Base-by-base conservation (phyloP, 495 filamentous ascomycete species). In the Talaromyces borbonicus region DNA sequence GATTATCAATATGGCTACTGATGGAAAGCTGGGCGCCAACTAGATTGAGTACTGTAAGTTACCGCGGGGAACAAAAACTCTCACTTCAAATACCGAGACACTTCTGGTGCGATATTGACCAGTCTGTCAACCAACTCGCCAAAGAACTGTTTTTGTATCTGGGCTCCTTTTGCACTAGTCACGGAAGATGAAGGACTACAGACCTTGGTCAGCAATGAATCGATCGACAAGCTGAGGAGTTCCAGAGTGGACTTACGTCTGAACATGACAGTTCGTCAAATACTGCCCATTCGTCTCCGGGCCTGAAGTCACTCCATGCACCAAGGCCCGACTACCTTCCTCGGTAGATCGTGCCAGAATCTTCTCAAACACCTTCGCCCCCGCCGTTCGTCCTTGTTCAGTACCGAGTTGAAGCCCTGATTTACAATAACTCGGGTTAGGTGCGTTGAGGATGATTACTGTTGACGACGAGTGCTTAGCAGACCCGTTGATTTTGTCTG, bases 261-360 rank as follows among this genome's bases (percentile, higher is more conserved):
- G 48, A 43, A 44, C 35, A 36, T 53, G 44, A 50, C 61, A 64
- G 37, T 62, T 55, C 9, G 49, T 50, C 24, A 66, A 20, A 47
- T 61, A 69, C 47, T 66, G 55, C 3, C 66, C 65, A 45, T 61
- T 50, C 3, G 38, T 61, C 25, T 62, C 60, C 15, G 35, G 37
- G 7, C 62, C 64, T 3, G 48, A 51, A 12, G 56, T 44, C 14
- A 57, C 43, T 9, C 56, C 65, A 49, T 61, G 39, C 9, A 69
- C 61, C 22, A 65, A 50, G 29, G 57, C 53, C 7, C 65, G 55
- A 48, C 63, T 62, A 2, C 66, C 66, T 31, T 54, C 45, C 30
- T 69, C 66, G 5, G 65, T 61, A 11, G 52, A 53, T 9, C 66
- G 58, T 8, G 66, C 66, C 35, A 69, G 24, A 12, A 58, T 9